Conservation (phyloP, 495 filamentous ascomycete species). For the Hypoxylon subgilvum region DNA sequence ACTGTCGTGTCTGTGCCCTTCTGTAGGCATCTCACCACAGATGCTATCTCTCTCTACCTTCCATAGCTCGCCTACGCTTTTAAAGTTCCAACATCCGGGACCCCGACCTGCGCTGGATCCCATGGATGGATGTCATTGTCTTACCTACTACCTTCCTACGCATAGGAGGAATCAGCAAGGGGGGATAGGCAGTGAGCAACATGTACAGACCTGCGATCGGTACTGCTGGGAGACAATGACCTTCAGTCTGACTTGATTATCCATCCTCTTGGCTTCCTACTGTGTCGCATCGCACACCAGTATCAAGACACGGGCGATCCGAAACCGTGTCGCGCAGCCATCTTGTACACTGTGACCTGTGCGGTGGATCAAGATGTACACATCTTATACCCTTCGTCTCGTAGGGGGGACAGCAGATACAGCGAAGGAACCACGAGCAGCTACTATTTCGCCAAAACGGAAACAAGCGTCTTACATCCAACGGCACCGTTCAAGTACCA, state of each 20-base stretch:
- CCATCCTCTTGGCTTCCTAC: neutral
- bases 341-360: constrained; percentile 1
- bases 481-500: constrained; percentile 2
- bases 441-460: constrained; percentile 10
- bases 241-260: neutral
- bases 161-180: neutral
- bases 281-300: neutral
- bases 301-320: constrained; percentile 3
- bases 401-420: too few relatives aligned
- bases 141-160: neutral
- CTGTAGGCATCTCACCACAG: neutral
- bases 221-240: neutral
- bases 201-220: neutral
- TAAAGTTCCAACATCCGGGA: constrained; percentile 5
- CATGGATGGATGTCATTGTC: constrained; percentile 14
- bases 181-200: neutral
- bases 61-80: constrained; percentile 6
- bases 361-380: neutral
- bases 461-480: constrained; percentile 12
- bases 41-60: constrained; percentile 2
- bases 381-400: neutral
- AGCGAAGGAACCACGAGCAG: neutral
- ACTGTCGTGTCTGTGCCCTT: neutral
- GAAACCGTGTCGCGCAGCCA: neutral
- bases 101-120: constrained; percentile 3